Base-by-base conservation (phyloP, 495 filamentous ascomycete genomes). In the Pseudotulostoma volvatum region DNA sequence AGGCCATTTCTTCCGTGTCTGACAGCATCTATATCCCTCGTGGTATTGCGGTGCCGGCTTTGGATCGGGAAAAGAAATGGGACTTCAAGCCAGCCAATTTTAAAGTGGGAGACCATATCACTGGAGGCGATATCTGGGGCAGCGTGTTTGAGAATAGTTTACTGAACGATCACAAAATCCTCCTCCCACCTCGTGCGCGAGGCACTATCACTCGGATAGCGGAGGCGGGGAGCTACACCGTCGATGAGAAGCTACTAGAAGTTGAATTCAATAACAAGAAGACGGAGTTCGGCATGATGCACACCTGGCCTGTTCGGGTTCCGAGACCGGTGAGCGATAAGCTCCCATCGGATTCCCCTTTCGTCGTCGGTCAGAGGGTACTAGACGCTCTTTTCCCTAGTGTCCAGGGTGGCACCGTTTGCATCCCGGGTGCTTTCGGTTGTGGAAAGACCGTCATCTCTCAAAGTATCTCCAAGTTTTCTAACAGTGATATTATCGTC, bases 361-460 rank as follows among this genome's bases (percentile, higher is more conserved):
- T 96, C 63, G 73, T 99, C 49, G 90, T 96, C 52, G 90, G 90
- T 13, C 90, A 96, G 67, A 74, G 90, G 55, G 90, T 99, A 50
- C 67, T 96, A 49, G 90, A 99, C 56, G 81, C 90, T 52, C 74
- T 99, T n/a, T 99, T 93, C 67, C 92, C 90, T 33, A 85, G 79
- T 64, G 90, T 96, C 1, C 85, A 93, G 60, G 90, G 90, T 52
- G 90, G 90, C 45, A 99, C 90, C 25, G 86, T 96, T 38, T 92
- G 86, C 52, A 99, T 99, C 53, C 90, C 90, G 9, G 92, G 90
- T 53, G 90, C 90, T 57, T 99, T 99, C 59, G 92, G 90, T 46
- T 99, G 92, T 55, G 90, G 90, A 48, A 99, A 99, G 75, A 99
- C 90, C 44, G 90, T 99, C 59, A 99, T 99, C 63, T 85, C 79